Base-by-base conservation (phyloP, 2,329 filamentous ascomycete genomes). In the Colletotrichum scovillei region DNA sequence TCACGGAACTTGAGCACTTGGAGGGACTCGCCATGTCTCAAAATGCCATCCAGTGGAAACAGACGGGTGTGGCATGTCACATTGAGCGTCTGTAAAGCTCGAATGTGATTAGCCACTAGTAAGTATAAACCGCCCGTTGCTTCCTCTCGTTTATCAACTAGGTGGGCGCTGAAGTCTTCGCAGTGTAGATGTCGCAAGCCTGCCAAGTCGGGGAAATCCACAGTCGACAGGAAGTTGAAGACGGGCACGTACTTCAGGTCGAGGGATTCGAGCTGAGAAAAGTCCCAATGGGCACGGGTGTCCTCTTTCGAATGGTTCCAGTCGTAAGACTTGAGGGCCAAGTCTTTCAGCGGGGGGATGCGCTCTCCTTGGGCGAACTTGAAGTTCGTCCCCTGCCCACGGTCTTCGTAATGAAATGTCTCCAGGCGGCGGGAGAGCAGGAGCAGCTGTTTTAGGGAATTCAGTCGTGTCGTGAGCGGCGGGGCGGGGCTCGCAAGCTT, bases 291-390 rank as follows among this genome's bases (percentile, higher is more conserved):
- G 22, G 72, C 75, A 1, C 69, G 75, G 5, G 86, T 85, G 4
- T 82, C 82, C 3, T 81, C 78, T 0, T 75, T 60, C 1, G 78
- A 78, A 74, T 88, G 87, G 11, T 82, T 78, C 87, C 87, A 88
- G 78, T 88, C 84, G 74, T 89, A 88, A 1, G 84, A 87, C 62
- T 82, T 82, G 49, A 89, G 78, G 1, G 77, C 78, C 4, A 88
- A 78, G 8, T 85, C 81, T 24, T 76, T 76, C 5, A 88, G 76
- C 0, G 86, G 78, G 1, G 87, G 86, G 28, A 88, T 77, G 12
- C 84, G 80, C 67, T 88, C 86, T 22, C 76, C 78, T 0, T 73
- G 73, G 0, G 66, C 52, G 38, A 88, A 88, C 2, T 72, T 73
- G 75, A 88, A 87, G 57, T 79, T 82, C 16, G 83, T 86, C 4